These are phyloP conservation scores for Mycogone perniciosa DNA, from an alignment of 2,329 filamentous ascomycete species.

Conservation along the genomic window DNA sequence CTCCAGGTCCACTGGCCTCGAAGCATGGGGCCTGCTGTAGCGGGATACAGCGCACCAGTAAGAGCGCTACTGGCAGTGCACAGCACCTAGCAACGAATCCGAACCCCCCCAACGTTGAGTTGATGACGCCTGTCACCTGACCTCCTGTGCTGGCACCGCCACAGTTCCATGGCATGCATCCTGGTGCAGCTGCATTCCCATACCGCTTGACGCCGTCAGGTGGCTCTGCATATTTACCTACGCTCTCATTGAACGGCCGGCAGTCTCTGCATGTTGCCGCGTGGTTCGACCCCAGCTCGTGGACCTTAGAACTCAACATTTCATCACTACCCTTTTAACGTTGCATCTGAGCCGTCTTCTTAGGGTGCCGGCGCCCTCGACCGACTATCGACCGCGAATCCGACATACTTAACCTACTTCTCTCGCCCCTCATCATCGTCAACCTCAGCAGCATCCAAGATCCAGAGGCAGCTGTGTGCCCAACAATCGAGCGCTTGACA, in stretches of 20 bases:
- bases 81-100: neutral
- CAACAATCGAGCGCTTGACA: no score
- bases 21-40: neutral
- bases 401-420: neutral
- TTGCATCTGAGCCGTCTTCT: constrained; percentile 3
- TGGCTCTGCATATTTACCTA: constrained; percentile 11
- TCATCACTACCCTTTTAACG: neutral
- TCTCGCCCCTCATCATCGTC: neutral
- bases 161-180: constrained; percentile 14
- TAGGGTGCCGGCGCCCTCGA: constrained; percentile 18
- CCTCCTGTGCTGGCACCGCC: constrained; percentile 28
- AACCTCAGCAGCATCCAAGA: no score
- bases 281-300: constrained; percentile 6
- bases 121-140: constrained; percentile 16
- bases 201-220: constrained; percentile 15
- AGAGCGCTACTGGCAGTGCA: neutral
- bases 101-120: neutral
- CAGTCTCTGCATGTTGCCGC: constrained; percentile 9
- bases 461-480: no score
- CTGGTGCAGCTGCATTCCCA: constrained; percentile 12
- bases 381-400: constrained; percentile 4
- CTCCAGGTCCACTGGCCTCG: neutral
- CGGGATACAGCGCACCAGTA: neutral
- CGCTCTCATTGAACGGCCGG: constrained; percentile 5
- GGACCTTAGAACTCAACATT: neutral